phyloP scores from a whole-genome alignment of 2,329 filamentous ascomycete species.

The Claviceps capensis region DNA sequence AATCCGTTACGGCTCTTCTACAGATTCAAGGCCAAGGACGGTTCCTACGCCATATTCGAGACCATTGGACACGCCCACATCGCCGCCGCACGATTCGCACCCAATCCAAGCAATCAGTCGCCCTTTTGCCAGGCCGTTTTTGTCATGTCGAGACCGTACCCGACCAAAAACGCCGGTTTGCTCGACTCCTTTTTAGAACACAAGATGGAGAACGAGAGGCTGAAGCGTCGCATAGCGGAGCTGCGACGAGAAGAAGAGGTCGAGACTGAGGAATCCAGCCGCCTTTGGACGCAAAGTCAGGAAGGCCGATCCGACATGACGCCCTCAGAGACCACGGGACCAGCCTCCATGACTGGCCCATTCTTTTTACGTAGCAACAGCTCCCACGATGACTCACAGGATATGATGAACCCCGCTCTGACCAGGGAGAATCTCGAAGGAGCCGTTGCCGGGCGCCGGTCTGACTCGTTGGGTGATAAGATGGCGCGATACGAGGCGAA shows the following conservation, averaged over 20 bases:
- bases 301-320: slow-evolving; percentile 41
- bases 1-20: slow-evolving; percentile 74
- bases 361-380: slow-evolving; percentile 19
- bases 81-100: slow-evolving; percentile 50
- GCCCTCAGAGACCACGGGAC: slow-evolving; percentile 30
- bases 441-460: slow-evolving; percentile 46
- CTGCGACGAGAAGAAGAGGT: slow-evolving; percentile 75
- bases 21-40: slow-evolving; percentile 63
- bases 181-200: slow-evolving; percentile 91
- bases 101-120: slow-evolving; percentile 48
- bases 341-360: slow-evolving; percentile 17
- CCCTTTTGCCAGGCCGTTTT: slow-evolving; percentile 81
- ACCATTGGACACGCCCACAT: slow-evolving; percentile 88
- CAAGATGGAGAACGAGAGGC: slow-evolving; percentile 87
- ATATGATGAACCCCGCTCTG: slow-evolving; percentile 55
- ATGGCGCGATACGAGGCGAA: slow-evolving; percentile 69
- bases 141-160: slow-evolving; percentile 83
- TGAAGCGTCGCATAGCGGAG: slow-evolving; percentile 73
- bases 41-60: slow-evolving; percentile 68
- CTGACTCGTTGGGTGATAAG: slow-evolving; percentile 71
- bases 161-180: slow-evolving; percentile 71
- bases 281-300: slow-evolving; percentile 45
- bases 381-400: slow-evolving; percentile 21
- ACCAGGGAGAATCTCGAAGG: slow-evolving; percentile 73
- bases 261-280: slow-evolving; percentile 54